Conservation (phyloP, 2,329 filamentous ascomycete species). For the Fusarium illudens region DNA sequence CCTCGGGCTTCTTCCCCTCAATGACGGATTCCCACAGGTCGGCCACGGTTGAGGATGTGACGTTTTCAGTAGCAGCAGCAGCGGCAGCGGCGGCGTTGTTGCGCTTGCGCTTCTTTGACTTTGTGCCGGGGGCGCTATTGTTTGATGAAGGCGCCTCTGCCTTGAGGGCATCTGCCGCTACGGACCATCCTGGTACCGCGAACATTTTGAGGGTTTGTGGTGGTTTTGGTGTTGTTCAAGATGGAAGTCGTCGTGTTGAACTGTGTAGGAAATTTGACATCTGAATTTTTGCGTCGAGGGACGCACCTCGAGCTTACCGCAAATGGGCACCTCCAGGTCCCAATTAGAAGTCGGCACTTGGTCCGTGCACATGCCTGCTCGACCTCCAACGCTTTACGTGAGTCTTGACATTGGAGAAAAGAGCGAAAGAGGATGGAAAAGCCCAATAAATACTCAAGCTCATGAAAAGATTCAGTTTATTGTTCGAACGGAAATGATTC, state of each 20-base stretch:
- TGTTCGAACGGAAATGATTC: too few species aligned
- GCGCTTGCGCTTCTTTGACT: conserved; percentile 68
- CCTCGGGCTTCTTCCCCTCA: conserved; percentile 65
- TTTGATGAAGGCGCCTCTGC: conserved; percentile 62
- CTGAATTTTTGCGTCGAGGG: neutral
- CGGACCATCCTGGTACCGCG: conserved; percentile 90
- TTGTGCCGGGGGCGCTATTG: conserved; percentile 50
- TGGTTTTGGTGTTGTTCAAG: conserved; percentile 12
- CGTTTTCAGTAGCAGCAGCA: conserved; percentile 47
- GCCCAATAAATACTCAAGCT: too few species aligned
- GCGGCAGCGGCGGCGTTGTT: conserved; percentile 29
- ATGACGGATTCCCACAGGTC: conserved; percentile 83
- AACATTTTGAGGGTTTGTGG: conserved; percentile 69
- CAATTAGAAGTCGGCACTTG: neutral
- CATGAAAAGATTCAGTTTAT: too few species aligned
- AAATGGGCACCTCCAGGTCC: neutral
- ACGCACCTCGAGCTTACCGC: neutral
- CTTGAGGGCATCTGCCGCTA: conserved; percentile 76
- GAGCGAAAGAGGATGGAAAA: neutral
- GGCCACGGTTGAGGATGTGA: conserved; percentile 76
- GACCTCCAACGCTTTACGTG: neutral
- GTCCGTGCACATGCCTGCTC: neutral
- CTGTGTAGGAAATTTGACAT: neutral
- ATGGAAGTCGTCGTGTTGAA: conserved; percentile 14
- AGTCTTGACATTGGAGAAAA: neutral